Evolutionary conservation across 225 moss, liverwort and hornwort genomes (phyloP), one percentile per base, ranked within the genome.

Genomic region (Bryoerythrophyllum caledonicum): DNA sequence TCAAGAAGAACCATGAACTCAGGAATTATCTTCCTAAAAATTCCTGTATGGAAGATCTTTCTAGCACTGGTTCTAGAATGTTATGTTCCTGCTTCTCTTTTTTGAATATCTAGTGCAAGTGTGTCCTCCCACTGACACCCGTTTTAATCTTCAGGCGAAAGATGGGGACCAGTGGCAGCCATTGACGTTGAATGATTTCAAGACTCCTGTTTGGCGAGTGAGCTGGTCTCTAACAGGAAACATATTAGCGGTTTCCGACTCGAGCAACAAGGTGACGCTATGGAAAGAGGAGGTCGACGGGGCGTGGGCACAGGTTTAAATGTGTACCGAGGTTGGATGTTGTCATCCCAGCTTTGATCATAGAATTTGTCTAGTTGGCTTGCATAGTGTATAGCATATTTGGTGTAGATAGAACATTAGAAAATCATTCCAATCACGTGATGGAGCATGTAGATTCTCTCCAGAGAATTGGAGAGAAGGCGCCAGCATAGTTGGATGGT

Each of bases 241-340:
- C 30, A 93, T 96, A 53, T 76, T 96, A 76, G 96, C 91, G 15
- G 91, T 90, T 23, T 88, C 93, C 8, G 96, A 96, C 68, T 88
- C 90, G 8, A 93, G 79, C 80, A 96, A 90, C 77, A 86, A 76
- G 76, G 91, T 96, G 55, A 90, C 93, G 5, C 82, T 96, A 71
- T 96, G 96, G 96, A 93, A 92, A 82, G 96, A 96, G 67, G 96
- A 91, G 30, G 96, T 96, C 52, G 93, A 96, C 70, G 96, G 96
- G 67, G 93, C 90, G 68, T 96, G 96, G 96, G 58, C 87, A 27
- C 91, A 92, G 76, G 91, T 96, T 38, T 80, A 15, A 91, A 90
- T 56, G 71, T 91, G 56, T 86, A 83, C 62, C 82, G 73, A 78
- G 57, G 15, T 35, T 65, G 69, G 59, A 68, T 67, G 51, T 70